Base-by-base conservation (phyloP, 2,329 filamentous ascomycete species). In the Myriosclerotinia scirpicola region DNA sequence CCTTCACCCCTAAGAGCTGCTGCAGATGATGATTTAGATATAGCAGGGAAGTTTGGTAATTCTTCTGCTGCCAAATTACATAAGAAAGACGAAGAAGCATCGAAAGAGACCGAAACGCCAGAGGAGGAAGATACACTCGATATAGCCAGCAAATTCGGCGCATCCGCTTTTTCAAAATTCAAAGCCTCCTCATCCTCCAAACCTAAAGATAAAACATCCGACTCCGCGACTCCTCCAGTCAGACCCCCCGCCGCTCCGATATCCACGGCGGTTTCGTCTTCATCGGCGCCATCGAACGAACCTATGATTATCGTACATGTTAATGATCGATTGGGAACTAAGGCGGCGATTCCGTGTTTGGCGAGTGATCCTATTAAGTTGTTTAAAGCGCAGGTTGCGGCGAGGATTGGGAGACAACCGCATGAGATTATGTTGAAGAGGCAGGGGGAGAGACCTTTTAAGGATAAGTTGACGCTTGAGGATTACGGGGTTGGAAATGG, bases 401-500 rank as follows among this genome's bases (percentile, higher is more conserved):
- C 91, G 52, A 86, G 90, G 69, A 96, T 97, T 73, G 94, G 94
- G 2, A 86, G 94, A 46, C 89, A 96, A 73, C 90, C 93, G 54
- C 91, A 94, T 75, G 92, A 97, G 80, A 97, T 98, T 70, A 83
- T 97, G 80, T 79, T 98, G 68, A 95, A 96, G 82, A 84, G 94
- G 72, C 94, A 98, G 79, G 92, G 93, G 15, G 92, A 97, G 80
- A 81, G 93, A 71, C 93, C 94, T 34, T 97, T 98, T 78, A 97
- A 97, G 81, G 93, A 98, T 76, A 86, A 90, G 73, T 83, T 97
- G 68, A 93, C 88, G 44, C 78, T 97, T 73, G 91, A 91, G 75
- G 94, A 98, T 80, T 98, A 97, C 79, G 92, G 91, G n/a, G 88
- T 98, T 67, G 92, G 90, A 73, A 95, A 95, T 79, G 94, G 94